These are phyloP conservation scores for Galerina marginata DNA, from an alignment of 768 basidiomycete genomes.

Conservation along the genomic window DNA sequence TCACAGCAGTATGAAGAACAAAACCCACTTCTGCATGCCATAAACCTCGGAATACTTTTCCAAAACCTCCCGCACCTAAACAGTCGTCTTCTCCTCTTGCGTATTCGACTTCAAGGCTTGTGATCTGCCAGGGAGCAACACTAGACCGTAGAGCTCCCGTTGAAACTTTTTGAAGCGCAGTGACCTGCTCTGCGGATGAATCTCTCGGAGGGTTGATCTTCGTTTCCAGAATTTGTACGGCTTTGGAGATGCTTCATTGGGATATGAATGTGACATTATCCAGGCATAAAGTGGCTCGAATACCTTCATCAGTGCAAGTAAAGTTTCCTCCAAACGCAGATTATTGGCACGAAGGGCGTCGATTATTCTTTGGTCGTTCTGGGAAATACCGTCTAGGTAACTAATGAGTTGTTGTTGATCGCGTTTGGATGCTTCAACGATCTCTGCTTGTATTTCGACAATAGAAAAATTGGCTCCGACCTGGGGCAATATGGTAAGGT, in stretches of 20 bases:
- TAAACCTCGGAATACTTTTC: conserved; percentile 31
- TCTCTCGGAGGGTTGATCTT: conserved; percentile 15
- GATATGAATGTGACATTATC: neutral
- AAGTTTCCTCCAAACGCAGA: conserved; percentile 22
- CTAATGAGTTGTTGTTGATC: conserved; percentile 17
- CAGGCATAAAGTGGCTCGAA: neutral
- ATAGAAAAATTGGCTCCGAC: conserved; percentile 17
- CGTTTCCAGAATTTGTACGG: neutral
- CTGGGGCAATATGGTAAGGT: neutral
- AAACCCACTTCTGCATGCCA: conserved; percentile 28
- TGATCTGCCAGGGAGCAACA: conserved; percentile 29
- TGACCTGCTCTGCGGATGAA: conserved; percentile 21
- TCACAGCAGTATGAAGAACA: neutral
- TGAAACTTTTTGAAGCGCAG: conserved; percentile 21
- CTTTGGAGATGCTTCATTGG: conserved; percentile 15
- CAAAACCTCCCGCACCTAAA: conserved; percentile 33
- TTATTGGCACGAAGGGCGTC: conserved; percentile 21
- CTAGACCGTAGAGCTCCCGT: conserved; percentile 3
- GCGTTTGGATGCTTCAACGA: conserved; percentile 19
- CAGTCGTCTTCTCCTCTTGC: conserved; percentile 18
- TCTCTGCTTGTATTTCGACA: conserved; percentile 17
- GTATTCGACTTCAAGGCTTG: conserved; percentile 31
- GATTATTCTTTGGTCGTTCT: conserved; percentile 23
- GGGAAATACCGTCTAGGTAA: conserved; percentile 18
- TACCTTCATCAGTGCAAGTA: conserved; percentile 25